Evolutionary conservation across 768 basidiomycete species (phyloP).

Genomic region (Auricularia cornea): DNA sequence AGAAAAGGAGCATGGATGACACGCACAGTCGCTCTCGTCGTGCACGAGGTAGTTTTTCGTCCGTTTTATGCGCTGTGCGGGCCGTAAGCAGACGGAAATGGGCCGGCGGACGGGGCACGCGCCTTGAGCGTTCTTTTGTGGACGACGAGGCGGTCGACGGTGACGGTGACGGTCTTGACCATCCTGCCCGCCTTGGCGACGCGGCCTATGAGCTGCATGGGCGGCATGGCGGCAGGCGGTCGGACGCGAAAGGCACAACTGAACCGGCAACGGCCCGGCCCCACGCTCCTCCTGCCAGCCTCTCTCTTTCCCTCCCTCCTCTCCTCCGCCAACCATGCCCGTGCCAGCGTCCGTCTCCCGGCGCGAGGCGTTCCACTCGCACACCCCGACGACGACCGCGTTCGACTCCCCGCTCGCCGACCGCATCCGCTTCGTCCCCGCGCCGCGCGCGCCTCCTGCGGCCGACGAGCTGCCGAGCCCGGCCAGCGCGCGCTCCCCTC

Average conservation of each 20-base stretch:
- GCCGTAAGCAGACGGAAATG: neutral
- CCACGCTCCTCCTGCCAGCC: no score
- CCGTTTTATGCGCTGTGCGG: conserved; percentile 53
- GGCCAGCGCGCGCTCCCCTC: neutral
- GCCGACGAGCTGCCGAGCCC: neutral
- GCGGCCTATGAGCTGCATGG: conserved; percentile 63
- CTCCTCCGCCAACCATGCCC: neutral
- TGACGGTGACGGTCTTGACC: conserved; percentile 79
- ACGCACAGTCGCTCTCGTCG: conserved; percentile 61
- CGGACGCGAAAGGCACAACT: neutral
- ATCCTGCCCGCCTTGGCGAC: conserved; percentile 78
- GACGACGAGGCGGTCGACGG: conserved; percentile 64
- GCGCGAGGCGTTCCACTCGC: neutral
- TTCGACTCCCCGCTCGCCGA: neutral
- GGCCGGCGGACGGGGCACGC: conserved; percentile 14
- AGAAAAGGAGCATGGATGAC: neutral
- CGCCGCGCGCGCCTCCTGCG: neutral
- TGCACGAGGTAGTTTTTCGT: conserved; percentile 75
- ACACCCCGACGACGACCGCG: neutral
- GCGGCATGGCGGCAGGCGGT: conserved; percentile 46
- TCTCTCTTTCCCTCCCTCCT: neutral
- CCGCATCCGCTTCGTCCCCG: neutral
- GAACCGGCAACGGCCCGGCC: neutral
- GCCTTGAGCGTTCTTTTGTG: conserved; percentile 76
- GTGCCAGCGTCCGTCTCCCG: neutral